phyloP scores from a whole-genome alignment of 2,329 filamentous ascomycete genomes.

The Aspergillus puulaauensis region DNA sequence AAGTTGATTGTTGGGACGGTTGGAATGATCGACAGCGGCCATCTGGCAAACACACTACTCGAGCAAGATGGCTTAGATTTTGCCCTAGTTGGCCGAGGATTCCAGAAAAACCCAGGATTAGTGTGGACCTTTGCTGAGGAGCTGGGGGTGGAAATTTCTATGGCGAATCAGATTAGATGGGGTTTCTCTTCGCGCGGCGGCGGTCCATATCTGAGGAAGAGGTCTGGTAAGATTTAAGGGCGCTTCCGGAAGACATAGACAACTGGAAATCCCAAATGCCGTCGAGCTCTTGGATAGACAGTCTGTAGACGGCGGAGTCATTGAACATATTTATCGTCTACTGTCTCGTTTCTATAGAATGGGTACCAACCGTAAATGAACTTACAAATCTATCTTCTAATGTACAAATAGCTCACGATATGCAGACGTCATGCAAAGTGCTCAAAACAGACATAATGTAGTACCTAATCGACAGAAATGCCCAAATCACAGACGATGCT shows the following conservation, averaged over 20 bases:
- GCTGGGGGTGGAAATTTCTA: conserved; percentile 67
- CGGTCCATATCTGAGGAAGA: conserved; percentile 16
- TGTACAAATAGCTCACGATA: not conserved
- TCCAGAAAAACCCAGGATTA: conserved; percentile 78
- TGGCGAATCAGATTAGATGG: conserved; percentile 69
- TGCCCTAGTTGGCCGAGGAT: conserved; percentile 70
- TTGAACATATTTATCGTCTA: not conserved
- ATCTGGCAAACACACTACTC: conserved; percentile 64
- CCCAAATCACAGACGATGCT: not conserved
- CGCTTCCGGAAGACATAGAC: not conserved
- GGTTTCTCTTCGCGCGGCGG: conserved; percentile 41
- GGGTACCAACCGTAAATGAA: not conserved
- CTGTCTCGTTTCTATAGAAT: not conserved
- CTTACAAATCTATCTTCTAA: not conserved
- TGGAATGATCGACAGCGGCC: conserved; percentile 68
- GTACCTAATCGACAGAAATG: not conserved
- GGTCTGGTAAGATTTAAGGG: conserved; percentile 10
- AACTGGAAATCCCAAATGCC: not conserved
- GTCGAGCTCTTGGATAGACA: not conserved
- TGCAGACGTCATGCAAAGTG: not conserved
- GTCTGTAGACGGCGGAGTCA: not conserved
- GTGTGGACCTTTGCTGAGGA: conserved; percentile 72
- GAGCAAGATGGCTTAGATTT: conserved; percentile 61
- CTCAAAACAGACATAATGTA: not conserved
- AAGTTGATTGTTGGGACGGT: conserved; percentile 71